Base-by-base conservation (phyloP, 495 filamentous ascomycete species). In the Mycothermus thermophilus region DNA sequence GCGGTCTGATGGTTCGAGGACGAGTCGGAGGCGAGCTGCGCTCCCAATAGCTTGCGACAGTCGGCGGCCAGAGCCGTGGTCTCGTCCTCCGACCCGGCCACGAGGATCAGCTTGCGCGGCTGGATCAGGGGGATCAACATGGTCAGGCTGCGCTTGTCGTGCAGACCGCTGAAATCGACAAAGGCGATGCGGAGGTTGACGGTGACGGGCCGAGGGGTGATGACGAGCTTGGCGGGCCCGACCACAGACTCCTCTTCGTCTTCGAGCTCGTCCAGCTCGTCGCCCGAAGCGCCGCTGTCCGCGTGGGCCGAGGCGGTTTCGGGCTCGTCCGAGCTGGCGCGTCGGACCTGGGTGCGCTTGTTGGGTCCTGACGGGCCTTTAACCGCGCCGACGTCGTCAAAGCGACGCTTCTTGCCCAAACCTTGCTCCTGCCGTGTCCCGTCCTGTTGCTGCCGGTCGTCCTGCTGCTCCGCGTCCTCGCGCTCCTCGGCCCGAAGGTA, bases 81-180 rank as follows among this genome's bases (percentile, higher is more conserved):
- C 48, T 96, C 88, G 16, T 76, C 69, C 43, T 69, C 66, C 48
- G 69, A 74, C 9, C 92, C 92, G 28, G 76, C 80, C 11, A 92
- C 71, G 20, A 99, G 66, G 30, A 99, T 88, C 30, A 99, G 66
- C 51, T 96, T 96, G 18, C 86, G 75, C 1, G 90, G 90, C 42
- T 86, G 77, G 42, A 99, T 94, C 3, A 95, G 71, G 0, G 92
- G 90, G 17, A 99, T 81, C 20, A 99, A 64, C 81, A 93, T 95
- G 54, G 82, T 80, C 30, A 99, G 59, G 44, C 80, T 88, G 38
- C 86, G 79, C 48, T 88, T 83, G 50, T 95, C 88, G 54, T 95
- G 88, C 26, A 96, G 64, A 21, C 92, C 90, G 34, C 77, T 75
- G 42, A 92, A 95, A 52, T 99, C 90, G 15, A 96, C 76, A 54